Conservation (phyloP, 2,329 filamentous ascomycete genomes). For the Tolypocladium inflatum region DNA sequence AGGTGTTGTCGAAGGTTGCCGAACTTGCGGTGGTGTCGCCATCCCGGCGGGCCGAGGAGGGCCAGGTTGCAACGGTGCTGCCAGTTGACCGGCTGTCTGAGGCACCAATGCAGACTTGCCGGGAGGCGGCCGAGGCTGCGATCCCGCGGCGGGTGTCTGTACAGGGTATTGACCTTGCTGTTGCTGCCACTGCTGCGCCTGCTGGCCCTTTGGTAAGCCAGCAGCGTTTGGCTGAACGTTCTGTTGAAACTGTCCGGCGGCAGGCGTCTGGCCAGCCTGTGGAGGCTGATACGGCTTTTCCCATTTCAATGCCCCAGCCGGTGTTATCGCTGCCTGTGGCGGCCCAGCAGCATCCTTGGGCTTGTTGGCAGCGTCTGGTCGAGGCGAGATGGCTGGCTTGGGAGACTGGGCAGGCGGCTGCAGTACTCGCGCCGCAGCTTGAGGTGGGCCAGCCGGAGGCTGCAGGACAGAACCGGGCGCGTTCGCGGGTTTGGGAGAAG, state of each 20-base stretch:
- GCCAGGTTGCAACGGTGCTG: slow-evolving; percentile 24
- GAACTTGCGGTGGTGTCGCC: slow-evolving; percentile 14
- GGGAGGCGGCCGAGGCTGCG: slow-evolving; percentile 11
- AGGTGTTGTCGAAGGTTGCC: slow-evolving; percentile 21
- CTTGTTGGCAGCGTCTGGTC: slow-evolving; percentile 21
- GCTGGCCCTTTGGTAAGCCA: slow-evolving; percentile 11
- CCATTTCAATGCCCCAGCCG: slow-evolving; percentile 25
- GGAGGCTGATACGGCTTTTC: slow-evolving; percentile 31
- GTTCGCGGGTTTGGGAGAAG: slow-evolving; percentile 19
- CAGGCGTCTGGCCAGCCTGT: slow-evolving; percentile 13
- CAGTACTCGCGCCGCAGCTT: slow-evolving; percentile 18
- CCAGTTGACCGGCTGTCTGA: slow-evolving; percentile 24
- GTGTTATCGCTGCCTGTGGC: slow-evolving; percentile 12
- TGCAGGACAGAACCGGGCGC: slow-evolving; percentile 24
- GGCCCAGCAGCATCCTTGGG: slow-evolving; percentile 15
- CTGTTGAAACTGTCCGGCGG: slow-evolving; percentile 15
- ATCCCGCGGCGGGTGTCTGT: slow-evolving; percentile 3
- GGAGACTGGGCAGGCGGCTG: slow-evolving; percentile 20
- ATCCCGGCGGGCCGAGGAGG: slow-evolving; percentile 15
- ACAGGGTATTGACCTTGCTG: slow-evolving; percentile 5
- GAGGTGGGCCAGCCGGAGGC: slow-evolving; percentile 22
- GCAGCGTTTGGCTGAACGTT: slow-evolving; percentile 12
- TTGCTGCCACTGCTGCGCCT: slow-evolving; percentile 8
- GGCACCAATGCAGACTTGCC: slow-evolving; percentile 21
- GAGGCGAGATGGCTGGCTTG: slow-evolving; percentile 22